A percentile compares a stretch with the other conserved stretches of the same genome.
These are phyloP conservation scores for Fusarium vanettenii DNA, from an alignment of 2,329 filamentous ascomycete genomes.

Conservation along the genomic window DNA sequence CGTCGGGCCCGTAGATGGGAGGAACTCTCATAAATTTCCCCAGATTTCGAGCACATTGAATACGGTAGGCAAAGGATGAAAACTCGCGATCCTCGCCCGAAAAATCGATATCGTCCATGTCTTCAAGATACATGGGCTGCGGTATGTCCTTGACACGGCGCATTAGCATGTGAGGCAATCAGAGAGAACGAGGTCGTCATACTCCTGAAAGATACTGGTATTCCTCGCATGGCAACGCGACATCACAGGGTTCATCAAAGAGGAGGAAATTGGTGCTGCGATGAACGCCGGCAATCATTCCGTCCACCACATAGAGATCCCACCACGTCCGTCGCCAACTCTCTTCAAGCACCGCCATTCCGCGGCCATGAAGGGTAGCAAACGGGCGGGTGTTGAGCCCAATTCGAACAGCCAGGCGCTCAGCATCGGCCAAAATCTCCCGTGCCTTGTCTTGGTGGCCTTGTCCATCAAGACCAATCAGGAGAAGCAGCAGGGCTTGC, in stretches of 20 bases:
- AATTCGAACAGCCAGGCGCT: constrained; percentile 79
- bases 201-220: constrained; percentile 73
- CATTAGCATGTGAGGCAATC: constrained; percentile 21
- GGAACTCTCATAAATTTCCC: constrained; percentile 76
- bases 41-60: constrained; percentile 83
- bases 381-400: constrained; percentile 79
- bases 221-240: constrained; percentile 85
- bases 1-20: constrained; percentile 62
- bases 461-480: constrained; percentile 82
- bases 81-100: constrained; percentile 76
- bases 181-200: constrained; percentile 42
- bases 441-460: constrained; percentile 77
- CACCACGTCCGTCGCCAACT: constrained; percentile 92
- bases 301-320: constrained; percentile 84
- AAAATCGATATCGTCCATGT: constrained; percentile 83
- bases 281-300: constrained; percentile 85
- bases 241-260: constrained; percentile 74
- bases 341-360: constrained; percentile 79
- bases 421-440: constrained; percentile 74
- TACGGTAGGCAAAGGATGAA: constrained; percentile 87
- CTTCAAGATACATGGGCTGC: constrained; percentile 71
- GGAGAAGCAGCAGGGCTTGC: constrained; percentile 81
- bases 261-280: constrained; percentile 77
- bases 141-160: constrained; percentile 62
- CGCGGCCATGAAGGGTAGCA: constrained; percentile 71